A percentile compares a stretch with the other conserved stretches of the same genome.
These are phyloP conservation scores for Clavaria fumosa DNA, from an alignment of 768 basidiomycete genomes.

Conservation along the genomic window DNA sequence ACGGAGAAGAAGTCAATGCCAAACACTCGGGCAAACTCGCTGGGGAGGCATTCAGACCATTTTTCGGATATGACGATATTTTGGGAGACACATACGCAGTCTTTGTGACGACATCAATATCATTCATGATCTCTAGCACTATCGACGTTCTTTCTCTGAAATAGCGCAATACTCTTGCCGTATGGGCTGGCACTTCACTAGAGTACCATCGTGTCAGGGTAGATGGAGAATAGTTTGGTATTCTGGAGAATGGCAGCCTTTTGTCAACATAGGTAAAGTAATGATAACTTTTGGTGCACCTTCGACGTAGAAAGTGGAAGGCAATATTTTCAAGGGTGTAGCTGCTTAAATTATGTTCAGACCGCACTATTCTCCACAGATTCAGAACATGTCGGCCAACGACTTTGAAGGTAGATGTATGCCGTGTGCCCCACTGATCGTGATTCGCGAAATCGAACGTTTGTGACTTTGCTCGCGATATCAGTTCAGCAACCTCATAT, in stretches of 20 bases:
- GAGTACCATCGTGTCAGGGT: conserved; percentile 58
- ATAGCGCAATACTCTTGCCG: conserved; percentile 42
- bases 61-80: not conserved
- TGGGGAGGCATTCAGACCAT: conserved; percentile 17
- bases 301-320: conserved; percentile 59
- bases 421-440: conserved; percentile 58
- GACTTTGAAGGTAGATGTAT: conserved; percentile 72
- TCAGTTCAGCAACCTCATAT: conserved; percentile 52
- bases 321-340: conserved; percentile 87
- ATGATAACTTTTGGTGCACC: too few relatives aligned
- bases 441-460: too few relatives aligned
- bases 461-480: too few relatives aligned
- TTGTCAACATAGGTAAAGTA: too few relatives aligned
- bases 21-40: conserved; percentile 94
- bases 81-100: conserved; percentile 48
- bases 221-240: conserved; percentile 54
- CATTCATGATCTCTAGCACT: conserved; percentile 68
- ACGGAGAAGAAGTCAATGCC: conserved; percentile 97
- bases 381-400: conserved; percentile 86
- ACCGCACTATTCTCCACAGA: conserved; percentile 82
- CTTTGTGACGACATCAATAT: conserved; percentile 71
- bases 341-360: conserved; percentile 58
- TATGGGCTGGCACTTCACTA: conserved; percentile 41
- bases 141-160: conserved; percentile 47
- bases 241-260: too few relatives aligned